A percentile compares a stretch with the other conserved stretches of the same genome.
Conservation (phyloP, 2,329 filamentous ascomycete species). For the Alternaria hordeiaustralica region DNA sequence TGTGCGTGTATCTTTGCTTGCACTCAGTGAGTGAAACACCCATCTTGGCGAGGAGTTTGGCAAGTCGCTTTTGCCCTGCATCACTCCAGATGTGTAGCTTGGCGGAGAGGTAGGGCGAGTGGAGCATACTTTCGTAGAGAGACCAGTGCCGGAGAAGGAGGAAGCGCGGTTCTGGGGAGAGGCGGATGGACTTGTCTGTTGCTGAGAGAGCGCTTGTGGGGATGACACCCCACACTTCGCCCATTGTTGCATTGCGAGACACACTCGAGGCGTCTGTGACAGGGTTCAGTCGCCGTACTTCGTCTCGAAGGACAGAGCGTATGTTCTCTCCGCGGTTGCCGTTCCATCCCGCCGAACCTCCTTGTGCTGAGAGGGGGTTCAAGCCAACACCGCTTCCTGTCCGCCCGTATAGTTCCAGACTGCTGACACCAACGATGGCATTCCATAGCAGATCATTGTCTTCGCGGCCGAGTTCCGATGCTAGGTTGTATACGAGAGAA, state of each 20-base stretch:
- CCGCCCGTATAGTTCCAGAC: slow-evolving; percentile 87
- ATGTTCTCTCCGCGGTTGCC: slow-evolving; percentile 83
- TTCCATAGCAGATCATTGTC: slow-evolving; percentile 97
- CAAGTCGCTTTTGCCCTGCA: slow-evolving; percentile 81
- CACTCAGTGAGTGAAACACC: slow-evolving; percentile 92
- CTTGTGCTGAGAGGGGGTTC: slow-evolving; percentile 60
- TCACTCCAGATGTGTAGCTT: slow-evolving; percentile 95
- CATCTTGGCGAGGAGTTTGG: slow-evolving; percentile 98
- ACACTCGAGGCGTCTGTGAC: slow-evolving; percentile 64
- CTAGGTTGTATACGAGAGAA: slow-evolving; percentile 91
- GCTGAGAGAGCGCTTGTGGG: slow-evolving; percentile 87
- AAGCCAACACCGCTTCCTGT: slow-evolving; percentile 79
- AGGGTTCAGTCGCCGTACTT: slow-evolving; percentile 92
- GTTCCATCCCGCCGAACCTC: slow-evolving; percentile 74
- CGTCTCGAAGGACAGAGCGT: slow-evolving; percentile 84
- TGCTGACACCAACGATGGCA: slow-evolving; percentile 92
- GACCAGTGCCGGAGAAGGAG: slow-evolving; percentile 95
- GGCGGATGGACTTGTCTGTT: slow-evolving; percentile 87
- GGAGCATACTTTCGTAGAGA: slow-evolving; percentile 97
- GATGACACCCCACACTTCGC: slow-evolving; percentile 79
- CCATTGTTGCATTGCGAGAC: slow-evolving; percentile 65
- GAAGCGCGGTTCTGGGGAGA: slow-evolving; percentile 93
- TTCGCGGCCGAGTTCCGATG: slow-evolving; percentile 92
- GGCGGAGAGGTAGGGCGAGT: slow-evolving; percentile 92
- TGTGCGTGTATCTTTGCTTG: slow-evolving; percentile 94